phyloP scores from a whole-genome alignment of 805 yeast species.

The Kurtzmaniella fragi region DNA sequence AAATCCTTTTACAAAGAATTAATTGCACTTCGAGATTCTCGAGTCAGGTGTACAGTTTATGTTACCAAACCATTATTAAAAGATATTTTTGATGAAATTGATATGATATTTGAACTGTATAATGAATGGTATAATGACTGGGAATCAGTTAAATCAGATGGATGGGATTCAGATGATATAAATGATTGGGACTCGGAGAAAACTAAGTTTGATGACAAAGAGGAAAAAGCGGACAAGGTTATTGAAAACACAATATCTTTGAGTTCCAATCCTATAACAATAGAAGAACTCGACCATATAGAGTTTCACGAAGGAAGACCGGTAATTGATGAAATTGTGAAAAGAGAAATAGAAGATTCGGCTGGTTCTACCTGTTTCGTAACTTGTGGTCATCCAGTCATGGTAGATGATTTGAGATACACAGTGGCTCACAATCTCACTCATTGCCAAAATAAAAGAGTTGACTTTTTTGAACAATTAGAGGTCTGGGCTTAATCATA shows the following conservation, averaged over 20 bases:
- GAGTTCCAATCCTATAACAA: conserved; percentile 11
- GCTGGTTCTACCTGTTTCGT: conserved; percentile 47
- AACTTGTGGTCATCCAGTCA: conserved; percentile 57
- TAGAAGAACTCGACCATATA: conserved; percentile 24
- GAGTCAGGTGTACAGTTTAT: conserved; percentile 26
- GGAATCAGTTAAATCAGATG: too few relatives aligned
- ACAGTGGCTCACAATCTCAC: conserved; percentile 40
- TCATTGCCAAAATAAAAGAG: conserved; percentile 34
- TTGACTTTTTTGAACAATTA: conserved; percentile 71
- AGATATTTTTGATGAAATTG: background rate
- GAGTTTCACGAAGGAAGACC: conserved; percentile 48
- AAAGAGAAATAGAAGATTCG: conserved; percentile 29
- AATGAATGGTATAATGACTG: background rate
- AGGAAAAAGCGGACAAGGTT: background rate
- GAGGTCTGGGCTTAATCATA: conserved; percentile 56
- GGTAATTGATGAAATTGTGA: conserved; percentile 32
- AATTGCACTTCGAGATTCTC: conserved; percentile 16
- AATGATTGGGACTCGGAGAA: conserved; percentile 6
- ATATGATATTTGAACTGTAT: background rate
- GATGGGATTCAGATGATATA: background rate
- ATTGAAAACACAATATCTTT: conserved; percentile 2
- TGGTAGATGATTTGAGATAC: conserved; percentile 54
- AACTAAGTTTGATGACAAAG: conserved; percentile 3
- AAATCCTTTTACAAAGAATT: conserved; percentile 46
- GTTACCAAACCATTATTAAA: conserved; percentile 24